Conservation (phyloP, 805 yeast species). For the Scheffersomyces stipitis region DNA sequence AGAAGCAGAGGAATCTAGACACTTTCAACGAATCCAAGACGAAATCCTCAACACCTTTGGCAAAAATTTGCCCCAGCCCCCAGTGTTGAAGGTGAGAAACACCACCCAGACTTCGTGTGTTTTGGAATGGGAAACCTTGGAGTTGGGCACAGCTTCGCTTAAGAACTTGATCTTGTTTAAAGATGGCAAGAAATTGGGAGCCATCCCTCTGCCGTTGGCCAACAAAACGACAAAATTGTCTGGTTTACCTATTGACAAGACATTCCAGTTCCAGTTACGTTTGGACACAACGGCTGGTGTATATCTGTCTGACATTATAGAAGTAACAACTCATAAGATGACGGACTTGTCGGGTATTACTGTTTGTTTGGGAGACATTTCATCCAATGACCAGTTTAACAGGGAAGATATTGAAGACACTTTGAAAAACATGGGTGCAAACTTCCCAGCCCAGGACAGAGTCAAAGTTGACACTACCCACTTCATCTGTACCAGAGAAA, state of each 20-base stretch:
- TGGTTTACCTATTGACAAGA: slow-evolving; percentile 85
- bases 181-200: slow-evolving; percentile 70
- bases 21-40: slow-evolving; percentile 68
- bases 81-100: slow-evolving; percentile 67
- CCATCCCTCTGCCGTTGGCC: slow-evolving; percentile 78
- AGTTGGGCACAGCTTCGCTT: slow-evolving; percentile 78
- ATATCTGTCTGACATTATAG: slow-evolving; percentile 63
- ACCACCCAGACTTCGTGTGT: slow-evolving; percentile 94
- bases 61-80: slow-evolving; percentile 64
- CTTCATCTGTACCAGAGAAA: slow-evolving; percentile 66
- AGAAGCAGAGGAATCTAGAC: slow-evolving; percentile 57
- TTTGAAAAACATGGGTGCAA: slow-evolving; percentile 75
- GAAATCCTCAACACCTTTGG: slow-evolving; percentile 75
- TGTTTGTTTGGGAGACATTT: slow-evolving; percentile 82
- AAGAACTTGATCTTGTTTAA: slow-evolving; percentile 76
- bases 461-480: slow-evolving; percentile 94
- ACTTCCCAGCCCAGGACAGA: slow-evolving; percentile 60
- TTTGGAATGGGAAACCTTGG: slow-evolving; percentile 87
- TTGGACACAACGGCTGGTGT: slow-evolving; percentile 91
- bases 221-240: slow-evolving; percentile 84
- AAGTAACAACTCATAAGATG: slow-evolving; percentile 89
- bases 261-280: slow-evolving; percentile 74
- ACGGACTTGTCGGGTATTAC: slow-evolving; percentile 92
- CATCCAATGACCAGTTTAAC: slow-evolving; percentile 47
- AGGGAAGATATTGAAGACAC: slow-evolving; percentile 58